phyloP scores from a whole-genome alignment of 1,284 basidiomycete species.

The Moesziomyces sp. region DNA sequence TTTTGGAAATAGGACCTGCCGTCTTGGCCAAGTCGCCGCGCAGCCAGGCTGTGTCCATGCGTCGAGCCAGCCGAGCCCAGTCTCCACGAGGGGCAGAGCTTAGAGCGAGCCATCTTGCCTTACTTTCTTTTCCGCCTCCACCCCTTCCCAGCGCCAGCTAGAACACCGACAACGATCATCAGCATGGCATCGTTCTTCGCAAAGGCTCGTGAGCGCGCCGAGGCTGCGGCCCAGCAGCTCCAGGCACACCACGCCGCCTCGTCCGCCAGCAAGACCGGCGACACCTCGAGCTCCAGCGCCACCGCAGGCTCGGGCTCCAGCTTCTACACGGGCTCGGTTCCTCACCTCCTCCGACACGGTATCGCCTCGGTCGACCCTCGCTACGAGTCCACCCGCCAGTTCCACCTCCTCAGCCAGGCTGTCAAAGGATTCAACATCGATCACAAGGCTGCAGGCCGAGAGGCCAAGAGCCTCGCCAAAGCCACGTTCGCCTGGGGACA shows the following conservation, averaged over 20 bases:
- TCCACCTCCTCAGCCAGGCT: slow-evolving; percentile 53
- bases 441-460: slow-evolving; percentile 51
- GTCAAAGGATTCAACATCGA: slow-evolving; percentile 60
- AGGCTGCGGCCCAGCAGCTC: slow-evolving; percentile 58
- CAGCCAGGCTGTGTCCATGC: neutral
- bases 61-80: neutral
- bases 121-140: neutral
- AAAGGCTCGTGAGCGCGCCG: slow-evolving; percentile 55
- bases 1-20: neutral
- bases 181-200: slow-evolving; percentile 59
- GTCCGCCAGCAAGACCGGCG: slow-evolving; percentile 10
- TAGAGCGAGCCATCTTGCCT: neutral
- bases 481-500: slow-evolving; percentile 58
- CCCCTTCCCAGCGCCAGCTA: neutral
- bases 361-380: slow-evolving; percentile 60
- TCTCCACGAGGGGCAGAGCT: too few relatives aligned
- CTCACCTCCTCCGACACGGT: slow-evolving; percentile 55
- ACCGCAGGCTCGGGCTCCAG: slow-evolving; percentile 15
- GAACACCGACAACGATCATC: neutral
- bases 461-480: slow-evolving; percentile 52
- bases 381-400: slow-evolving; percentile 56
- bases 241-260: slow-evolving; percentile 43
- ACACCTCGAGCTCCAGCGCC: slow-evolving; percentile 8
- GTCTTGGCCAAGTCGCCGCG: neutral
- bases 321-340: slow-evolving; percentile 56